Conservation (phyloP, 2,329 filamentous ascomycete species). For the Phialophora expanda region DNA sequence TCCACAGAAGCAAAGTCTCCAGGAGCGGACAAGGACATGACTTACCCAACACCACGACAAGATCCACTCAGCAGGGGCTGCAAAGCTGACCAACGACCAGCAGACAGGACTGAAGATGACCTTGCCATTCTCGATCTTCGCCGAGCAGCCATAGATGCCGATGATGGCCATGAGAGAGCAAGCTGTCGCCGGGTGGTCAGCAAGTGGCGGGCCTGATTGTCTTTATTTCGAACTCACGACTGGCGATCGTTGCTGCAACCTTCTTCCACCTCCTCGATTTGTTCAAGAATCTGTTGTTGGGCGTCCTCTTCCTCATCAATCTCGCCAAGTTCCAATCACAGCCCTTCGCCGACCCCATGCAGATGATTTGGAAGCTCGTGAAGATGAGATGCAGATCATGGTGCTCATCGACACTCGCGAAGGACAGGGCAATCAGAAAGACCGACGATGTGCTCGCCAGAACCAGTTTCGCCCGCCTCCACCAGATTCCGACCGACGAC, state of each 20-base stretch:
- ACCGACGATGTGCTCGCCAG: slow-evolving; percentile 10
- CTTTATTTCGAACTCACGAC: slow-evolving; percentile 4
- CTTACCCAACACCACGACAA: slow-evolving; percentile 18
- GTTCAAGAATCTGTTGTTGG: slow-evolving; percentile 10
- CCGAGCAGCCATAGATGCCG: slow-evolving; percentile 20
- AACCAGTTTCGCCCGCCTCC: slow-evolving; percentile 10
- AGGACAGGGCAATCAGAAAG: slow-evolving; percentile 19
- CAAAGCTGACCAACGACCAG: slow-evolving; percentile 22
- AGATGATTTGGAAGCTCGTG: slow-evolving; percentile 21
- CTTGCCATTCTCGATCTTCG: slow-evolving; percentile 10
- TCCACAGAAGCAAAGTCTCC: neutral
- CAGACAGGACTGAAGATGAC: slow-evolving; percentile 17
- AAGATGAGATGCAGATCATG: slow-evolving; percentile 21
- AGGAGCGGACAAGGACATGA: neutral
- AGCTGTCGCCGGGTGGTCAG: slow-evolving; percentile 12
- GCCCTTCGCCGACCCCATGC: slow-evolving; percentile 17
- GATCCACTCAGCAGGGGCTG: slow-evolving; percentile 17
- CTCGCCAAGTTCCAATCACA: slow-evolving; percentile 19
- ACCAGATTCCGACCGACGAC: slow-evolving; percentile 13
- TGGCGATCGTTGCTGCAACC: slow-evolving; percentile 10
- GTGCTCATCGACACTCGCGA: slow-evolving; percentile 10
- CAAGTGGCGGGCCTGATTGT: neutral
- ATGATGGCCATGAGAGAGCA: slow-evolving; percentile 5
- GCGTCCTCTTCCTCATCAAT: slow-evolving; percentile 14
- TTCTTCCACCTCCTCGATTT: slow-evolving; percentile 9